Percentiles rank a stretch among this genome's conserved stretches.
These are phyloP conservation scores for Leucosporidium scottii DNA, from an alignment of 768 basidiomycete genomes.

Conservation along the genomic window DNA sequence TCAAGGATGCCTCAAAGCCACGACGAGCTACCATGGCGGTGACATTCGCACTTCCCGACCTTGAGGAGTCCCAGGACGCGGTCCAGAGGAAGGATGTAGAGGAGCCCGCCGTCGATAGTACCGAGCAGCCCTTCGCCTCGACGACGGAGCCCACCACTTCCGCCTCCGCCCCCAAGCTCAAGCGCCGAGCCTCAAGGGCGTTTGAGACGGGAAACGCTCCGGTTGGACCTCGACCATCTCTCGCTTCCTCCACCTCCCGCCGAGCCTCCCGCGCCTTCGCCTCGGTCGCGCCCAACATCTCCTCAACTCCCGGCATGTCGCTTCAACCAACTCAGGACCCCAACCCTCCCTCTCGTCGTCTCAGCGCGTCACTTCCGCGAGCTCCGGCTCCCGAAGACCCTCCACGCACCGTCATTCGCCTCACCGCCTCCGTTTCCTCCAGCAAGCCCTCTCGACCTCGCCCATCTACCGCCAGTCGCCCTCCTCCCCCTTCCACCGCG, in stretches of 20 bases:
- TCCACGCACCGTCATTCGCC: not conserved
- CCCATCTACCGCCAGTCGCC: too few species aligned
- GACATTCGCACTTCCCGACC: not conserved
- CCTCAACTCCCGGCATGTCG: not conserved
- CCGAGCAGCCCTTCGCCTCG: not conserved
- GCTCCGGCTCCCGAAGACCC: not conserved
- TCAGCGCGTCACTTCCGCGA: not conserved
- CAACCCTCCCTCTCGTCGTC: too few species aligned
- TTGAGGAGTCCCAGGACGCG: not conserved
- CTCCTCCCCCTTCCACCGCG: too few species aligned
- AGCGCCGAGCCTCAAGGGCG: not conserved
- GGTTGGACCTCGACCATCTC: too few species aligned
- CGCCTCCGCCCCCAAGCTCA: too few species aligned
- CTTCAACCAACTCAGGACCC: too few species aligned
- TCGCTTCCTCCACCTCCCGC: not conserved
- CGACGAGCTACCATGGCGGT: not conserved
- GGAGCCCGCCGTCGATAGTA: not conserved
- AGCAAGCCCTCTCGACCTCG: too few species aligned
- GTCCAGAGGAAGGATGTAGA: not conserved
- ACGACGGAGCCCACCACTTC: too few species aligned
- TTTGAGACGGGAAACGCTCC: not conserved
- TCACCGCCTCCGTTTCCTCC: not conserved
- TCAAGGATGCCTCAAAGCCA: not conserved
- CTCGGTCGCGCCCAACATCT: not conserved
- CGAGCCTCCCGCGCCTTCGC: constrained; percentile 1